A percentile compares a stretch with the other conserved stretches of the same genome.
Evolutionary conservation across 176 grass and related monocot genomes (phyloP).

Genomic region (Triticum timopheevii): DNA sequence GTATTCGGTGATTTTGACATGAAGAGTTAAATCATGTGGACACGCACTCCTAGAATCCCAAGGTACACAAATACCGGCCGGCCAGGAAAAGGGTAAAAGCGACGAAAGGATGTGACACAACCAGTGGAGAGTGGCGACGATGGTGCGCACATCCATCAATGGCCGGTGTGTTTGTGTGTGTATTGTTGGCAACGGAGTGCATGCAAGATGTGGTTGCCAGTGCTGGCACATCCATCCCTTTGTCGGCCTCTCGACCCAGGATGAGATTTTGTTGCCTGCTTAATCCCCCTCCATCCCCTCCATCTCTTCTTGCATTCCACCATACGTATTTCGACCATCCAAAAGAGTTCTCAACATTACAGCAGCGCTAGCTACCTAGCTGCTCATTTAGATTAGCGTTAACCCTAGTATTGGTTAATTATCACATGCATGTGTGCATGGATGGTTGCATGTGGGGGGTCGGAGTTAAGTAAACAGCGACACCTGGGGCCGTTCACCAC

Average conservation of each 20-base stretch:
- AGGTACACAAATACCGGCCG: background rate
- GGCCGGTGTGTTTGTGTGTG: background rate
- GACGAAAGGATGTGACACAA: background rate
- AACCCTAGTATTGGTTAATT: too few species aligned
- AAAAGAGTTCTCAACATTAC: too few species aligned
- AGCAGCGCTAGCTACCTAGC: too few species aligned
- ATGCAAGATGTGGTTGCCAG: constrained; percentile 5
- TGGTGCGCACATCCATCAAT: background rate
- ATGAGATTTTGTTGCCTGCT: constrained; percentile 27
- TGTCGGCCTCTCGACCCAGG: constrained; percentile 36
- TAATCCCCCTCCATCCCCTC: background rate
- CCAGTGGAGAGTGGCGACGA: background rate
- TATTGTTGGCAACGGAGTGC: background rate
- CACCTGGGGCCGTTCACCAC: too few species aligned
- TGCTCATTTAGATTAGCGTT: too few species aligned
- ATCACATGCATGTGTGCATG: too few species aligned
- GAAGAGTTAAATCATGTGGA: too few species aligned
- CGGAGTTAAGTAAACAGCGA: too few species aligned
- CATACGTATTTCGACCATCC: background rate
- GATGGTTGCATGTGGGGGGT: too few species aligned
- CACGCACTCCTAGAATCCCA: too few species aligned
- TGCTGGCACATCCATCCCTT: constrained; percentile 32
- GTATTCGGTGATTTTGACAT: too few species aligned
- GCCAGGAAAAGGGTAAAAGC: background rate
- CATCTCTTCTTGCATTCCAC: background rate